A percentile compares a stretch with the other conserved stretches of the same genome.
Evolutionary conservation across 768 basidiomycete genomes (phyloP).

Genomic region (Pleurotus tuber-regium): DNA sequence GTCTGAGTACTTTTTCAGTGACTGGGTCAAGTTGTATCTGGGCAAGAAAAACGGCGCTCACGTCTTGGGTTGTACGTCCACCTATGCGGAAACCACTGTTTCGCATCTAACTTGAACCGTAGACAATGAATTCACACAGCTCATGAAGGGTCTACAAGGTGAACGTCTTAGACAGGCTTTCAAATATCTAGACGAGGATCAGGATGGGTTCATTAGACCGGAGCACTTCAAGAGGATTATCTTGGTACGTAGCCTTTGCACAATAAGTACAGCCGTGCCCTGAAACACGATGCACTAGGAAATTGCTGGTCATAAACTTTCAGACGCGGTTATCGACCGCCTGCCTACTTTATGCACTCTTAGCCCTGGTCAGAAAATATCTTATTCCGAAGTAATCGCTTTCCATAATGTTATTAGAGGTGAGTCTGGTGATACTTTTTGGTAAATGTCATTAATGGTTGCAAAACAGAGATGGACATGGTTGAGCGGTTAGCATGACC

Average conservation of each 20-base stretch:
- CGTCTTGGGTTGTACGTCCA: slow-evolving; percentile 81
- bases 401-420: slow-evolving; percentile 96
- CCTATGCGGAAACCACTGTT: background rate
- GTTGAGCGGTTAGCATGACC: slow-evolving; percentile 70
- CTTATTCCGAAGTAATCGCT: slow-evolving; percentile 94
- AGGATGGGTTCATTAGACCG: slow-evolving; percentile 91
- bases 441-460: no score
- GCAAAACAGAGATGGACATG: slow-evolving; percentile 87
- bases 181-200: slow-evolving; percentile 83
- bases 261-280: no score
- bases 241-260: slow-evolving; percentile 62
- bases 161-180: slow-evolving; percentile 97
- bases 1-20: slow-evolving; percentile 38
- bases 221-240: slow-evolving; percentile 96
- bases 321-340: slow-evolving; percentile 88
- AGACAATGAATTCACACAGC: slow-evolving; percentile 97
- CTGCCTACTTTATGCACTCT: slow-evolving; percentile 91
- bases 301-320: slow-evolving; percentile 96
- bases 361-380: slow-evolving; percentile 85
- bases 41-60: slow-evolving; percentile 91
- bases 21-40: slow-evolving; percentile 96
- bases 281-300: no score
- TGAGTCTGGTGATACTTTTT: no score
- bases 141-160: slow-evolving; percentile 98
- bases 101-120: slow-evolving; percentile 5